Evolutionary conservation across 169 alveolate genomes (phyloP).

Genomic region (Plasmodium berghei): DNA sequence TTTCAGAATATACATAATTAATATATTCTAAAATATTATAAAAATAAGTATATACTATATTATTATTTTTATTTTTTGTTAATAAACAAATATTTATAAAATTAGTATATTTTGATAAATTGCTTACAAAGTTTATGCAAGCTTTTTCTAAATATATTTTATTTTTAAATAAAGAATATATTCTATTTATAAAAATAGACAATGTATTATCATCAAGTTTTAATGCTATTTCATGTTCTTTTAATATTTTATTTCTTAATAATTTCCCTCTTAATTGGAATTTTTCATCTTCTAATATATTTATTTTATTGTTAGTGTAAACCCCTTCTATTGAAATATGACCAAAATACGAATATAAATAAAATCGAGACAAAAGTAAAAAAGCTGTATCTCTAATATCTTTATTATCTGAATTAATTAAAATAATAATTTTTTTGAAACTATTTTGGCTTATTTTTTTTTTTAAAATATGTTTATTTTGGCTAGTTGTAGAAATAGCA

Average conservation of each 20-base stretch:
- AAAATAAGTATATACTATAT: too few relatives aligned
- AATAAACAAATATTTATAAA: not conserved
- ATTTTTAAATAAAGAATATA: too few relatives aligned
- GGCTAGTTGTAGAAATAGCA: too few relatives aligned
- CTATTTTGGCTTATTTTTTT: not conserved
- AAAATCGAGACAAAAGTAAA: slow-evolving; percentile 14
- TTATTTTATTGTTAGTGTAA: not conserved
- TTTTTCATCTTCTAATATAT: not conserved
- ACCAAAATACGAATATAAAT: slow-evolving; percentile 24
- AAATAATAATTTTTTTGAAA: slow-evolving; percentile 4
- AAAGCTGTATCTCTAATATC: slow-evolving; percentile 12
- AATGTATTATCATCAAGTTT: slow-evolving; percentile 25
- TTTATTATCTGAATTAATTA: not conserved
- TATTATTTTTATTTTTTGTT: too few relatives aligned
- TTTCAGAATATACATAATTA: not conserved
- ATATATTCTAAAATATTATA: too few relatives aligned
- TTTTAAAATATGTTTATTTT: not conserved
- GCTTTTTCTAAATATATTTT: slow-evolving; percentile 2
- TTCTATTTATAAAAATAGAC: not conserved
- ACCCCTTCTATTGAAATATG: not conserved
- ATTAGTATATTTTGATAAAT: slow-evolving; percentile 35
- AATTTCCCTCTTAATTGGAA: not conserved
- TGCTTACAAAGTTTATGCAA: slow-evolving; percentile 26
- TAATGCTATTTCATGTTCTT: slow-evolving; percentile 8
- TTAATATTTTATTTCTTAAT: slow-evolving; percentile 12